Percentiles rank a stretch among this genome's conserved stretches.
phyloP scores from a whole-genome alignment of 768 basidiomycete genomes.

The Cystobasidium onofrii region DNA sequence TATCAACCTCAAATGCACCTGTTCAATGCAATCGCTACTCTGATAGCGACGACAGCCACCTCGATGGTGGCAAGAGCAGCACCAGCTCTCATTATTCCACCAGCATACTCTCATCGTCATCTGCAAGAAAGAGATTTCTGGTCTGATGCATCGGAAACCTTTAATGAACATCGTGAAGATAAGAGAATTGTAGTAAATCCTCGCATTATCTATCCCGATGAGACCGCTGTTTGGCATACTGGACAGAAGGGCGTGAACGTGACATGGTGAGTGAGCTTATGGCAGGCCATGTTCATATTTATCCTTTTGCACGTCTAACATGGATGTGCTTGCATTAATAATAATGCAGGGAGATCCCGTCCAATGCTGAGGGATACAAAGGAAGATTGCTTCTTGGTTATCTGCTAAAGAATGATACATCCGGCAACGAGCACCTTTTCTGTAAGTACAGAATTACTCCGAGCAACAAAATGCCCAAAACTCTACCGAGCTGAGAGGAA shows the following conservation, averaged over 20 bases:
- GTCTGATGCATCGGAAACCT: not conserved
- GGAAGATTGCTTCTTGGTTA: conserved; percentile 21
- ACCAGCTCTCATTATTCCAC: not conserved
- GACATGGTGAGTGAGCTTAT: not conserved
- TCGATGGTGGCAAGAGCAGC: conserved; percentile 7
- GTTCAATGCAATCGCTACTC: not conserved
- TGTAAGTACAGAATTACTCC: not conserved
- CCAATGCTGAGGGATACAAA: conserved; percentile 13
- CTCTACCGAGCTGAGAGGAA: no score
- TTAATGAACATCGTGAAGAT: not conserved
- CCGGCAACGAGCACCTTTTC: conserved; percentile 25
- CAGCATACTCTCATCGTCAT: not conserved
- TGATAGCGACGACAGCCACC: not conserved
- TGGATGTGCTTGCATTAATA: no score
- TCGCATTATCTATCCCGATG: conserved; percentile 16
- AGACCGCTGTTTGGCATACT: conserved; percentile 25
- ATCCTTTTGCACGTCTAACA: not conserved
- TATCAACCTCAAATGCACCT: not conserved
- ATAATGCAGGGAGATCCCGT: conserved; percentile 7
- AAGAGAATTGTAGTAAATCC: conserved; percentile 23
- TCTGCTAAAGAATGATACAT: conserved; percentile 15
- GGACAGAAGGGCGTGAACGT: conserved; percentile 14
- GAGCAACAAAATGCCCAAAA: no score
- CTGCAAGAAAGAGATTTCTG: not conserved
- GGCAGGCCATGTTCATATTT: not conserved